phyloP scores from a whole-genome alignment of 768 basidiomycete species.

The Collybiopsis confluens region DNA sequence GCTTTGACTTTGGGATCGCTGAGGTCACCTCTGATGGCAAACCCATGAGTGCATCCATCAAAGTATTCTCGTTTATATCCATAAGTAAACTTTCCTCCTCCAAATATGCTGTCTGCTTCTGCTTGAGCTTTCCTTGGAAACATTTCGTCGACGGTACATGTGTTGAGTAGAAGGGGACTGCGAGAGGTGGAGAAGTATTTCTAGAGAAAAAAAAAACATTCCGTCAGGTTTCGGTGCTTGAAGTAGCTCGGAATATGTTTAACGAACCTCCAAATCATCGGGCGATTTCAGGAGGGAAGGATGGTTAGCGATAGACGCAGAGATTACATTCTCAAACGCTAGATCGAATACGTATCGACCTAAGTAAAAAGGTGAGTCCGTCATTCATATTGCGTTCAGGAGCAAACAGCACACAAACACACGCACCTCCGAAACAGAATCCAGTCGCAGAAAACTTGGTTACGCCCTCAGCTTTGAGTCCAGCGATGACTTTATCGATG shows the following conservation, averaged over 20 bases:
- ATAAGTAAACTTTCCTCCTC: slow-evolving; percentile 28
- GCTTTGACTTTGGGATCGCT: slow-evolving; percentile 40
- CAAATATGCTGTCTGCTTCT: slow-evolving; percentile 32
- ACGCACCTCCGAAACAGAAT: slow-evolving; percentile 61
- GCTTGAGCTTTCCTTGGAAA: slow-evolving; percentile 19
- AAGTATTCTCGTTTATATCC: slow-evolving; percentile 31
- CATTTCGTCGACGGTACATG: slow-evolving; percentile 54
- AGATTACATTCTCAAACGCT: slow-evolving; percentile 48
- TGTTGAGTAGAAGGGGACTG: slow-evolving; percentile 65
- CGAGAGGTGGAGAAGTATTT: slow-evolving; percentile 41
- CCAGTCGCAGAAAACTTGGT: slow-evolving; percentile 55
- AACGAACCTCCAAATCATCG: slow-evolving; percentile 64
- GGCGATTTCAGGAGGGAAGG: slow-evolving; percentile 60
- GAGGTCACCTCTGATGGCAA: slow-evolving; percentile 38
- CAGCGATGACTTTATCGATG: slow-evolving; percentile 52
- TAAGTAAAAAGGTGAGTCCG: not conserved
- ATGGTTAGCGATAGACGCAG: slow-evolving; percentile 49
- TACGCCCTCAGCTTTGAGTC: slow-evolving; percentile 59
- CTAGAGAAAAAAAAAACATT: slow-evolving; percentile 23
- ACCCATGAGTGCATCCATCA: slow-evolving; percentile 32
- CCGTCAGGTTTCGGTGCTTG: not conserved
- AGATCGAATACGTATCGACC: slow-evolving; percentile 60
- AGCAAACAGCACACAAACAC: not conserved
- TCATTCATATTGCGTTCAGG: not conserved
- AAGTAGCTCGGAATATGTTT: not conserved